Conservation (phyloP, 371 early-diverging fungal species). For the Parasitella parasitica region DNA sequence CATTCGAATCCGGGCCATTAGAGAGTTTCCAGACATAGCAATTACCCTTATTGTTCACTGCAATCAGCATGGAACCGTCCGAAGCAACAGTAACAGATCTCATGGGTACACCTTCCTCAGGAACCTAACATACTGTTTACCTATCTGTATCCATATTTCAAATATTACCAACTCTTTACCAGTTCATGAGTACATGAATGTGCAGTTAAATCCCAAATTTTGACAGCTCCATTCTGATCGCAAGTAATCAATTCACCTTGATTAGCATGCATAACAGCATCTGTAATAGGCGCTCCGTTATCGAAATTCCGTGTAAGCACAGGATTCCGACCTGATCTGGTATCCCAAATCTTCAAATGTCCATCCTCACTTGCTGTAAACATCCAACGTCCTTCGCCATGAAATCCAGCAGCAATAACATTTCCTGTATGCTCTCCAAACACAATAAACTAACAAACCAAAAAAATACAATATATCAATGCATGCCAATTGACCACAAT, state of each 20-base stretch:
- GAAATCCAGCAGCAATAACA: constrained; percentile 92
- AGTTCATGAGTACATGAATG: constrained; percentile 87
- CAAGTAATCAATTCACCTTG: constrained; percentile 93
- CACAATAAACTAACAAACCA: constrained; percentile 71
- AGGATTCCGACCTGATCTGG: constrained; percentile 56
- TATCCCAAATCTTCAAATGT: constrained; percentile 91
- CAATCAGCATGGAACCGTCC: constrained; percentile 87
- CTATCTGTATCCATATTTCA: no score
- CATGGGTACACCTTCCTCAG: constrained; percentile 87
- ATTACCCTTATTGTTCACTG: constrained; percentile 92
- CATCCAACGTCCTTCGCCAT: constrained; percentile 91
- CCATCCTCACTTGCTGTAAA: constrained; percentile 94
- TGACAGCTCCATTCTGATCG: constrained; percentile 91
- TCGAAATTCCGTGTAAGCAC: constrained; percentile 83
- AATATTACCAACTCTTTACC: constrained; percentile 32
- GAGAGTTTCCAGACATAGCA: constrained; percentile 86
- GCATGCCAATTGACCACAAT: background rate
- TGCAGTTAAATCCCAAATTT: constrained; percentile 92
- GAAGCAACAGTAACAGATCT: constrained; percentile 90
- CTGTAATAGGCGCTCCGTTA: constrained; percentile 88
- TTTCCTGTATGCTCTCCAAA: constrained; percentile 92
- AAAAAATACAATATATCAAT: background rate
- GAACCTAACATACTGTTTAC: constrained; percentile 66
- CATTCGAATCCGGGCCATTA: constrained; percentile 51
- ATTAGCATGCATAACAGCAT: constrained; percentile 94